phyloP scores from a whole-genome alignment of 2,329 filamentous ascomycete species.

The Penicillium sp. region DNA sequence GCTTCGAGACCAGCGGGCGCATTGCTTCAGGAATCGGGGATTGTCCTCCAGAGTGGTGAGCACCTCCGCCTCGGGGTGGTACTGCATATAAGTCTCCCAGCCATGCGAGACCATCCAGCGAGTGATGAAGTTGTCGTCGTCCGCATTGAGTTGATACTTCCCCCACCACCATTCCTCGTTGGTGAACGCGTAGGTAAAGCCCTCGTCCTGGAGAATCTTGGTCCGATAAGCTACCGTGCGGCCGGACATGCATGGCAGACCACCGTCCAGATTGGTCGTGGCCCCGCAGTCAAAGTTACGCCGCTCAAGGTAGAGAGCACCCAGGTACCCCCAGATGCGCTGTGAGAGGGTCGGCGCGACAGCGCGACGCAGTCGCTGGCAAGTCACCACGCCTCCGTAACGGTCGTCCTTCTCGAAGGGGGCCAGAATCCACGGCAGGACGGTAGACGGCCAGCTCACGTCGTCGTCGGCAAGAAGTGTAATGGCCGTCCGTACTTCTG shows the following conservation, averaged over 20 bases:
- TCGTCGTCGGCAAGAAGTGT: constrained; percentile 95
- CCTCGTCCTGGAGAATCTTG: constrained; percentile 78
- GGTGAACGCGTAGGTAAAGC: constrained; percentile 85
- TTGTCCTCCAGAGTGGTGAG: constrained; percentile 91
- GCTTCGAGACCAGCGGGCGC: constrained; percentile 90
- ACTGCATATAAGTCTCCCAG: constrained; percentile 95
- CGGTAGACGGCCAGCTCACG: constrained; percentile 83
- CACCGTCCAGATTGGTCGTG: constrained; percentile 90
- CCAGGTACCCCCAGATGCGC: constrained; percentile 81
- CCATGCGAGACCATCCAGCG: constrained; percentile 89
- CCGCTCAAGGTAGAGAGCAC: constrained; percentile 86
- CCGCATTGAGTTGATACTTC: constrained; percentile 85
- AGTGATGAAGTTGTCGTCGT: constrained; percentile 98
- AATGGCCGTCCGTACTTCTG: constrained; percentile 76
- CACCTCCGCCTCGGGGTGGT: constrained; percentile 84
- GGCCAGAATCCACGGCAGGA: constrained; percentile 87
- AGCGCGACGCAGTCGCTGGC: constrained; percentile 76
- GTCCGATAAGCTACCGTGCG: constrained; percentile 90
- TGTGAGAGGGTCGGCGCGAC: constrained; percentile 58
- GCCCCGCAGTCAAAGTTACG: constrained; percentile 97
- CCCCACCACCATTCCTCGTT: constrained; percentile 79
- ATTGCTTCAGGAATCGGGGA: constrained; percentile 86
- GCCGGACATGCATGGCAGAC: constrained; percentile 94
- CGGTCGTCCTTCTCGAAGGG: constrained; percentile 76
- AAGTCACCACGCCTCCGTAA: constrained; percentile 89